Base-by-base conservation (phyloP, 2,329 filamentous ascomycete genomes). In the Beauveria pseudobassiana region DNA sequence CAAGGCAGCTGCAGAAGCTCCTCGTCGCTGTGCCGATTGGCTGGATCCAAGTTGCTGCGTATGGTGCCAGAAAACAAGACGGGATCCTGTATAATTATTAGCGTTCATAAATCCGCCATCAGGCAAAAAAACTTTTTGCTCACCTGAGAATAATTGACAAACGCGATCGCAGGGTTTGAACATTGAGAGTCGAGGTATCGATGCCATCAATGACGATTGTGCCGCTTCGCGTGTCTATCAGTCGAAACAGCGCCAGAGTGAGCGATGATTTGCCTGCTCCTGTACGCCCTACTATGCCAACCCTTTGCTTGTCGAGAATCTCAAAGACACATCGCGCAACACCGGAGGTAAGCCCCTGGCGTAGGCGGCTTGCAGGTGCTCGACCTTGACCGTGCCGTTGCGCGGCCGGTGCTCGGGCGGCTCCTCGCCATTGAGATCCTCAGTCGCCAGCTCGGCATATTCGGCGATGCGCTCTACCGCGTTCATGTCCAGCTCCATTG, bases 11-110 rank as follows among this genome's bases (percentile, higher is more conserved):
- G n/a, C 34, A n/a, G 48, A 43, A 59, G 56, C 24, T 59, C 56
- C 8, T 52, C 75, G 66, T 91, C 87, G 2, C 76, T 79, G 69
- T 88, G 83, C 64, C 87, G 76, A 61, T 85, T 77, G 67, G 90
- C 89, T 0, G 88, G 84, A 69, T 91, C 88, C 7, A 91, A 78
- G 68, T 91, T 91, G 34, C 78, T 82, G 42, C 90, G 82, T 26
- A 95, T 78, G 0, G 89, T 91, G 22, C 90, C 90, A 1, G 87
- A 90, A 75, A 95, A 93, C 7, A 95, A 80, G 1, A 93, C 88
- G 0, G 90, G 90, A 66, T 93, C 90, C 75, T 59, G n/a, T 6
- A 42, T 1, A 18, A 38, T 38, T 1, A 14, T 40, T 20, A 55
- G 42, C n/a, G 4, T 50, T 50, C 10, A 54, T 24, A 18, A 92